Percentiles rank a stretch among this genome's conserved stretches.
These are phyloP conservation scores for Stagonosporopsis rhizophila DNA, from an alignment of 2,329 filamentous ascomycete genomes.

Conservation along the genomic window DNA sequence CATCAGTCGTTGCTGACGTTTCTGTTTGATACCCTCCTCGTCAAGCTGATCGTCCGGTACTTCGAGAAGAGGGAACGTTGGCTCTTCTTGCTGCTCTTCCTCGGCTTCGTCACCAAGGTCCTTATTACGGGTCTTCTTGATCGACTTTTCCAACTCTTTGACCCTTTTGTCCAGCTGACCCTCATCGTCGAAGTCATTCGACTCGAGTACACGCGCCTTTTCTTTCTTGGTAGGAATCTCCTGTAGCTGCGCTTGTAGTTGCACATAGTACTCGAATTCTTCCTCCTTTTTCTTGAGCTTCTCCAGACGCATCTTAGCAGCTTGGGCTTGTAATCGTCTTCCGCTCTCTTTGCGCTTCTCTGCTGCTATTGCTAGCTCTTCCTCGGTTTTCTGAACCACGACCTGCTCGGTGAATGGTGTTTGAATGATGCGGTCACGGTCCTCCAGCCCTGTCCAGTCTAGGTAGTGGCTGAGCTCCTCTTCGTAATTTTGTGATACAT, in stretches of 20 bases:
- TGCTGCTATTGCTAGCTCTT: slow-evolving; percentile 87
- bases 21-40: slow-evolving; percentile 88
- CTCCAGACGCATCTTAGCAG: slow-evolving; percentile 95
- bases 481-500: slow-evolving; percentile 85
- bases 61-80: slow-evolving; percentile 87
- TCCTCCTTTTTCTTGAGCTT: slow-evolving; percentile 96
- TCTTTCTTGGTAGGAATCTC: slow-evolving; percentile 87
- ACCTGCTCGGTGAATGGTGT: slow-evolving; percentile 94
- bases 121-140: slow-evolving; percentile 89
- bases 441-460: slow-evolving; percentile 91
- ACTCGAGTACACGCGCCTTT: slow-evolving; percentile 77
- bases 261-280: slow-evolving; percentile 91
- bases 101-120: slow-evolving; percentile 79
- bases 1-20: slow-evolving; percentile 88
- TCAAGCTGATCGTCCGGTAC: slow-evolving; percentile 91
- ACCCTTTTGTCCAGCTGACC: slow-evolving; percentile 82
- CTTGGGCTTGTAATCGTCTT: slow-evolving; percentile 89
- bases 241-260: slow-evolving; percentile 74
- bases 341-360: slow-evolving; percentile 97
- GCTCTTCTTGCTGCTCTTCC: slow-evolving; percentile 78
- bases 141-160: slow-evolving; percentile 87
- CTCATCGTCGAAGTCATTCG: slow-evolving; percentile 92
- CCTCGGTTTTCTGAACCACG: slow-evolving; percentile 88
- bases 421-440: slow-evolving; percentile 86
- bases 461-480: slow-evolving; percentile 77